A percentile compares a stretch with the other conserved stretches of the same genome.
phyloP scores from a whole-genome alignment of 257 asterid species.

The Mitragyna speciosa region DNA sequence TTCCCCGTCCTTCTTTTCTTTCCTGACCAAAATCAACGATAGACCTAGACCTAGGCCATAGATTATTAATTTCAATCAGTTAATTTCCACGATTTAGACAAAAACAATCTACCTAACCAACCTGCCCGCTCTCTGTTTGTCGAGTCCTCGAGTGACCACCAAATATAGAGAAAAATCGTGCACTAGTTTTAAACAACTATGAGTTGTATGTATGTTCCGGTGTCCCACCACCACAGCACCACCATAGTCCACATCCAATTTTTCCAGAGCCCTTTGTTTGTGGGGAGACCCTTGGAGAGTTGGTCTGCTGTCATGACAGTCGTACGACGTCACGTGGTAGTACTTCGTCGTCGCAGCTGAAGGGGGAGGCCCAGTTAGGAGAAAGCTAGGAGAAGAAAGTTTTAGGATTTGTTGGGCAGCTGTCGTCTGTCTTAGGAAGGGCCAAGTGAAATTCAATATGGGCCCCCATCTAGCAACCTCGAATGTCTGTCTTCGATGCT shows the following conservation, averaged over 20 bases:
- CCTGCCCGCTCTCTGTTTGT: too few species aligned
- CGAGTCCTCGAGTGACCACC: too few species aligned
- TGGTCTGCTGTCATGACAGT: neutral
- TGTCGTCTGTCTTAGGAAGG: slow-evolving; percentile 9
- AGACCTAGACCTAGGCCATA: too few species aligned
- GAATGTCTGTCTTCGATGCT: slow-evolving; percentile 43
- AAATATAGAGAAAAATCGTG: too few species aligned
- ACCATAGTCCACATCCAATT: neutral
- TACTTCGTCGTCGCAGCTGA: neutral
- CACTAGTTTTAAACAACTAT: too few species aligned
- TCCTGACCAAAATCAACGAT: too few species aligned
- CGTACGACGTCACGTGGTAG: slow-evolving; percentile 1
- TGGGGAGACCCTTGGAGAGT: neutral
- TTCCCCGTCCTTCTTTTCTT: too few species aligned
- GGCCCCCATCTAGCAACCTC: slow-evolving; percentile 9
- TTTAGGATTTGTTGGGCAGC: slow-evolving; percentile 14
- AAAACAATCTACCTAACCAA: too few species aligned
- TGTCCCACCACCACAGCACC: neutral
- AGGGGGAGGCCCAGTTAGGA: neutral
- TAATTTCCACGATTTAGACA: too few species aligned
- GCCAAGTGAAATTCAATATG: slow-evolving; percentile 40
- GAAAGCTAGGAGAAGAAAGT: neutral
- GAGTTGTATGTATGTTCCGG: too few species aligned
- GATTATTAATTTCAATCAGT: too few species aligned
- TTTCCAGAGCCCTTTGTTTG: neutral